phyloP scores from a whole-genome alignment of 1,284 basidiomycete genomes.

The Testicularia cyperi region DNA sequence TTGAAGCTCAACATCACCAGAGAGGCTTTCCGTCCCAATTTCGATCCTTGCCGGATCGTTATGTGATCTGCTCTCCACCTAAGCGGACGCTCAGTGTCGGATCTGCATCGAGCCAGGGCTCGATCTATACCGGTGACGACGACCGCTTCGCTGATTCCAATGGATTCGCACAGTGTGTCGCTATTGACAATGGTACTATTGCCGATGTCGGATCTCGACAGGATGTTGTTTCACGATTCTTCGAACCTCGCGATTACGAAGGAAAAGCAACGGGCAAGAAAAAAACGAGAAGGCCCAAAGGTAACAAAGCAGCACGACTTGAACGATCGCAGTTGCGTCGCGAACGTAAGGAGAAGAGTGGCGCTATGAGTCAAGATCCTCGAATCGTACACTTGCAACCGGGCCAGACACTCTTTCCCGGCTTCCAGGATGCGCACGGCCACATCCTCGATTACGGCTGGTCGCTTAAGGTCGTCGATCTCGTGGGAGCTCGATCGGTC shows the following conservation, averaged over 20 bases:
- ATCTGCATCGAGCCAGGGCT: not conserved
- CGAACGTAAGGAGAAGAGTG: too few relatives aligned
- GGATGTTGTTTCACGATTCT: constrained; percentile 4
- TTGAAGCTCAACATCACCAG: not conserved
- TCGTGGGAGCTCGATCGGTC: constrained; percentile 38
- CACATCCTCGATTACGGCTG: constrained; percentile 54
- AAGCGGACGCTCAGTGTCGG: constrained; percentile 8
- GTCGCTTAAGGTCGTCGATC: constrained; percentile 39
- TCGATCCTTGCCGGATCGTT: constrained; percentile 5
- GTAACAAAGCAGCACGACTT: constrained; percentile 27
- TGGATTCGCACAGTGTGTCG: constrained; percentile 28
- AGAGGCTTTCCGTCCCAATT: constrained; percentile 4
- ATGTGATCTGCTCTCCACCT: constrained; percentile 19
- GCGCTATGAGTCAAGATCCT: too few relatives aligned
- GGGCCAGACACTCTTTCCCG: constrained; percentile 34
- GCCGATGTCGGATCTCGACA: constrained; percentile 8
- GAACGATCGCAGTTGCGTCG: not conserved
- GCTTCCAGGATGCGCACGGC: constrained; percentile 53
- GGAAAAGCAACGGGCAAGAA: constrained; percentile 2
- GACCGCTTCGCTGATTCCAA: constrained; percentile 3
- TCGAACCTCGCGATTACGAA: not conserved
- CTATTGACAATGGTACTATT: constrained; percentile 8
- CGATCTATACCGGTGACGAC: constrained; percentile 34
- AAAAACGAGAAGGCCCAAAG: too few relatives aligned
- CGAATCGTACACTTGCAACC: constrained; percentile 4